A percentile compares a stretch with the other conserved stretches of the same genome.
phyloP scores from a whole-genome alignment of 441 rosid genomes.

The Euphorbia corollata region DNA sequence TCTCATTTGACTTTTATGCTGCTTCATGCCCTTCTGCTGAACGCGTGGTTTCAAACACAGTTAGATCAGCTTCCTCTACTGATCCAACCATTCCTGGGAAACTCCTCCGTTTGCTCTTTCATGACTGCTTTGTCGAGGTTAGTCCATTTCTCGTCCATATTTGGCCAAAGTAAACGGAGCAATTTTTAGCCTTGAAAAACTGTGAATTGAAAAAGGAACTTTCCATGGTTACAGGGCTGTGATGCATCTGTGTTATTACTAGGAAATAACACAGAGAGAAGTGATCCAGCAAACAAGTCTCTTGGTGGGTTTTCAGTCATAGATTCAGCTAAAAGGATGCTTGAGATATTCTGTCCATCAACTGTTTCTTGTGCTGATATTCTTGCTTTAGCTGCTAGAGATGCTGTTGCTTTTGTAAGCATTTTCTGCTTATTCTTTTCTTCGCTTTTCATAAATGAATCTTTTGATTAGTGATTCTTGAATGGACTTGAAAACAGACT shows the following conservation, averaged over 20 bases:
- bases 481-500: constrained; percentile 40
- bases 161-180: not conserved
- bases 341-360: constrained; percentile 57
- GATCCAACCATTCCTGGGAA: constrained; percentile 47
- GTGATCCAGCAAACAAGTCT: constrained; percentile 47
- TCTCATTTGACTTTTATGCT: constrained; percentile 56
- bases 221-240: constrained; percentile 45
- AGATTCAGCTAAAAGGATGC: constrained; percentile 43
- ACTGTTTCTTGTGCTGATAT: constrained; percentile 73
- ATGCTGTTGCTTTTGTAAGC: constrained; percentile 49
- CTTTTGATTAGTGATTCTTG: constrained; percentile 14
- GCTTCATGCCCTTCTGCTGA: constrained; percentile 59
- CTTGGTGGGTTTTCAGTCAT: constrained; percentile 53
- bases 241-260: constrained; percentile 65
- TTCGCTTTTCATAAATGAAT: not conserved
- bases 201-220: constrained; percentile 1
- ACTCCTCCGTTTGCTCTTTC: constrained; percentile 67
- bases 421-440: not conserved
- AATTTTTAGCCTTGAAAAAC: not conserved
- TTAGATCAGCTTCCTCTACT: constrained; percentile 31
- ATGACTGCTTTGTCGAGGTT: constrained; percentile 81
- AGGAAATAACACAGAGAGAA: constrained; percentile 34
- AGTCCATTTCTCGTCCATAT: constrained; percentile 5
- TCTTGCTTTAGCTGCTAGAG: constrained; percentile 74
- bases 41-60: constrained; percentile 36